Conservation (phyloP, 208 protist species). For the Tetramitus jugosus region DNA sequence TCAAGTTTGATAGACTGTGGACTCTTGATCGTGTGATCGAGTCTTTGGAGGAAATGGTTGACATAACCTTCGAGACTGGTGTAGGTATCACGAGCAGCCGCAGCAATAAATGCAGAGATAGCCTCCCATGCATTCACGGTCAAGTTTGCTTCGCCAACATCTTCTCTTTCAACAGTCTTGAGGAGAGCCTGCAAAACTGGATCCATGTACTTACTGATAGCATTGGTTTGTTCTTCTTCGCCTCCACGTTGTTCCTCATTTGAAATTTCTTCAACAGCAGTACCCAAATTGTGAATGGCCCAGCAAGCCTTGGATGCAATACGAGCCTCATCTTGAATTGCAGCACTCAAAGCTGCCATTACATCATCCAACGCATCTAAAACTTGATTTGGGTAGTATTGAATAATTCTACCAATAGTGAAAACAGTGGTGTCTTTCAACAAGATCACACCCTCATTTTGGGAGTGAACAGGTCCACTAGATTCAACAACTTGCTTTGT, state of each 20-base stretch:
- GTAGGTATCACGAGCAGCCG: conserved; percentile 57
- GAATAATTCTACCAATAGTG: conserved; percentile 82
- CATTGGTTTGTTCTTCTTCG: conserved; percentile 52
- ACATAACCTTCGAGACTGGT: conserved; percentile 49
- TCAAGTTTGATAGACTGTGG: conserved; percentile 34
- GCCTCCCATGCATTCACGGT: conserved; percentile 78
- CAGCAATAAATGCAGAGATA: conserved; percentile 77
- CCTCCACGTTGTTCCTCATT: conserved; percentile 39
- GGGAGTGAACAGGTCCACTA: conserved; percentile 33
- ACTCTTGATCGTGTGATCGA: conserved; percentile 49
- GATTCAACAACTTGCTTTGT: conserved; percentile 69
- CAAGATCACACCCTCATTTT: no score
- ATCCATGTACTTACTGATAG: conserved; percentile 71
- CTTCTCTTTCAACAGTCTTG: conserved; percentile 30
- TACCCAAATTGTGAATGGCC: conserved; percentile 82
- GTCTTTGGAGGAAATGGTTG: conserved; percentile 57
- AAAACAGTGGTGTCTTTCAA: conserved; percentile 87
- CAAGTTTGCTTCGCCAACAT: conserved; percentile 58
- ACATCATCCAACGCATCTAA: conserved; percentile 55
- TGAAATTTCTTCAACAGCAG: conserved; percentile 65
- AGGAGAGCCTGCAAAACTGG: conserved; percentile 23
- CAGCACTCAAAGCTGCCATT: conserved; percentile 50
- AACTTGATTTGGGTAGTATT: conserved; percentile 68
- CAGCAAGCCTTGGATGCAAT: conserved; percentile 79
- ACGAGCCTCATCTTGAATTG: conserved; percentile 51